Percentiles rank a stretch among this genome's conserved stretches.
Conservation (phyloP, 257 asterid genomes). For the Solanum dulcamara region DNA sequence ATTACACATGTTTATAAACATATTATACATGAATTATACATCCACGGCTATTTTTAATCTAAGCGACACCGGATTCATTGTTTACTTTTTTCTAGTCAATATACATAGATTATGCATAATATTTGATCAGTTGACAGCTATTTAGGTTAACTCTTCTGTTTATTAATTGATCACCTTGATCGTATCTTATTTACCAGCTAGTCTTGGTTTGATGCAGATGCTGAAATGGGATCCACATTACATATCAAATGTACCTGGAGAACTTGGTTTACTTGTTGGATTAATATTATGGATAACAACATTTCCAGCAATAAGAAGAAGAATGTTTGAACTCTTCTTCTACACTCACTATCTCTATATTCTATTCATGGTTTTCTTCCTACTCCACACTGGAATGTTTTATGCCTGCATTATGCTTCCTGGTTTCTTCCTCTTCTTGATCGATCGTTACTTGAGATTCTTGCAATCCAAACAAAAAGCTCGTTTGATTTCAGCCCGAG, state of each 20-base stretch:
- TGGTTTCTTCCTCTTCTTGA: constrained; percentile 64
- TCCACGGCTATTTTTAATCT: neutral
- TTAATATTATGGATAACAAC: constrained; percentile 59
- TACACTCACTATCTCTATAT: constrained; percentile 87
- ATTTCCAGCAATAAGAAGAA: constrained; percentile 58
- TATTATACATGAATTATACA: neutral
- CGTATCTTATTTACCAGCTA: neutral
- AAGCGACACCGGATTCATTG: neutral
- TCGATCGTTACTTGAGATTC: constrained; percentile 79
- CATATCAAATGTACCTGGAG: constrained; percentile 89
- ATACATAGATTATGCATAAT: neutral
- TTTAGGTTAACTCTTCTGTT: neutral
- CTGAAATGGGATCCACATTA: constrained; percentile 72
- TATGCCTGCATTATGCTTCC: constrained; percentile 92
- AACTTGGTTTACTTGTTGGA: constrained; percentile 55
- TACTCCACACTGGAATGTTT: constrained; percentile 69
- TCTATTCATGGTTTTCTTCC: constrained; percentile 64
- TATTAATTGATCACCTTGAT: neutral
- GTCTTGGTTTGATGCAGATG: constrained; percentile 26
- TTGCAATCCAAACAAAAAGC: constrained; percentile 59
- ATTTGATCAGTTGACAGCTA: neutral
- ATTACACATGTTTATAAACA: neutral
- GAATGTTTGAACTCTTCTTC: constrained; percentile 68
- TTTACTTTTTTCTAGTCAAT: neutral
- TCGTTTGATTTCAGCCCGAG: constrained; percentile 46